Percentiles rank a stretch among this genome's conserved stretches.
phyloP scores from a whole-genome alignment of 129 eudicot species.

The Pseudognaphalium luteoalbum region DNA sequence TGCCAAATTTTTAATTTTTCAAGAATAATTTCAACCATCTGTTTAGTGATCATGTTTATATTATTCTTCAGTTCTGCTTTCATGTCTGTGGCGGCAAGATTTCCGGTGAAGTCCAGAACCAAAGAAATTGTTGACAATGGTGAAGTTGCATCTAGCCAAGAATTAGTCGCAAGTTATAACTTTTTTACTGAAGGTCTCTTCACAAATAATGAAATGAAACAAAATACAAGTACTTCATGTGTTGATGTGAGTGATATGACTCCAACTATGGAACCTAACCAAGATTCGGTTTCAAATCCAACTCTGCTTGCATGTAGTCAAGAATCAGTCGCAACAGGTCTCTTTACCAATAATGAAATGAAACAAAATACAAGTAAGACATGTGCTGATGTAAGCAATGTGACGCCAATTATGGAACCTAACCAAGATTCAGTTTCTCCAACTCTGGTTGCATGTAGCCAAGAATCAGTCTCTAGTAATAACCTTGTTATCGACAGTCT shows the following conservation, averaged over 20 bases:
- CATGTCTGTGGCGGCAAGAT: constrained; percentile 60
- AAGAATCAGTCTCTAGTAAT: constrained; percentile 4
- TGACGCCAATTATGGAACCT: constrained; percentile 1
- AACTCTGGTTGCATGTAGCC: neutral
- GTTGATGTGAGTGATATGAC: constrained; percentile 3
- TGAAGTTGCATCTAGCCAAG: constrained; percentile 29
- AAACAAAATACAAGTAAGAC: constrained; percentile 11
- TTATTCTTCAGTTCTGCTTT: constrained; percentile 56
- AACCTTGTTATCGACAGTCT: neutral
- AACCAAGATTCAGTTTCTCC: neutral
- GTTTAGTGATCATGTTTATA: constrained; percentile 2
- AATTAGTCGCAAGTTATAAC: constrained; percentile 23
- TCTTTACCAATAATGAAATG: constrained; percentile 14
- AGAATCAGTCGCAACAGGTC: constrained; percentile 9
- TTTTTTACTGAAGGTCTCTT: constrained; percentile 2
- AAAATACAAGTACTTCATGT: constrained; percentile 15
- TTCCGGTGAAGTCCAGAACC: constrained; percentile 35
- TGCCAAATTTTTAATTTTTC: neutral
- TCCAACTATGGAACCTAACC: neutral
- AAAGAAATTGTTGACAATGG: constrained; percentile 20
- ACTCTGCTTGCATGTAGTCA: neutral
- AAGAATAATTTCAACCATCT: constrained; percentile 2
- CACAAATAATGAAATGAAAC: constrained; percentile 19
- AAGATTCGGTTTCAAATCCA: neutral
- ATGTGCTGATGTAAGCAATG: constrained; percentile 15